phyloP scores from a whole-genome alignment of 2,329 filamentous ascomycete species.

The Atkinsonella texensis region DNA sequence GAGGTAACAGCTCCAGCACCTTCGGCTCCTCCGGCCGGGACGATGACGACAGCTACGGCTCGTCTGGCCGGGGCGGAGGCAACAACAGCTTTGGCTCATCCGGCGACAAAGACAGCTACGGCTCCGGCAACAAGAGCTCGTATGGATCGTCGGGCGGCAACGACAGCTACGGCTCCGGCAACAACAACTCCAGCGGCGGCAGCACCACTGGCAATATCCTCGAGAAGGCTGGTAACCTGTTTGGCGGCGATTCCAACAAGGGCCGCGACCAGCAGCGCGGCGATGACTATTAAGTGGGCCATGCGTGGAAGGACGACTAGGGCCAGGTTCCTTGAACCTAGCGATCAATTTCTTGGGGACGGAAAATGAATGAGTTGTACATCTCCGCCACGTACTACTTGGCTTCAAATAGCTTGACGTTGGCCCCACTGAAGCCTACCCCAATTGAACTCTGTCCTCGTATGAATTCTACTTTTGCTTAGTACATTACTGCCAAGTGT shows the following conservation, averaged over 20 bases:
- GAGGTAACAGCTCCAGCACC: no score
- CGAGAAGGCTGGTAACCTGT: slow-evolving; percentile 41
- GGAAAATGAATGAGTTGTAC: no score
- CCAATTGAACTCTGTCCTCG: no score
- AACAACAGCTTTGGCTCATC: slow-evolving; percentile 10
- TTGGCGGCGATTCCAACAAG: slow-evolving; percentile 31
- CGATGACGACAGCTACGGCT: slow-evolving; percentile 10
- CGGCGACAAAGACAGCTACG: slow-evolving; percentile 5
- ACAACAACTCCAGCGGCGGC: slow-evolving; percentile 18
- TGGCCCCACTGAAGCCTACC: no score
- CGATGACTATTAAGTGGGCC: slow-evolving; percentile 12
- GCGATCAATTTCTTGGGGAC: no score
- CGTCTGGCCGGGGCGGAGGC: slow-evolving; percentile 8
- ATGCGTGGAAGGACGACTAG: neutral
- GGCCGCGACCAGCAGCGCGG: slow-evolving; percentile 30
- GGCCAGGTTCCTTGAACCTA: neutral
- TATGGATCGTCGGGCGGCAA: slow-evolving; percentile 11
- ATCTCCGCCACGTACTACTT: no score
- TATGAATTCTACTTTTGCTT: no score
- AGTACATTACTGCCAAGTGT: no score
- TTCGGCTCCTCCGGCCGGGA: slow-evolving; percentile 11
- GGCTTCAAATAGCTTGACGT: no score
- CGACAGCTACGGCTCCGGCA: slow-evolving; percentile 4
- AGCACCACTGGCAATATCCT: slow-evolving; percentile 43
- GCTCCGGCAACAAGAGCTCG: slow-evolving; percentile 6